Evolutionary conservation across 306 rosid species (phyloP), one percentile per base, ranked within the genome.

Genomic region (Quercus engelmannii): DNA sequence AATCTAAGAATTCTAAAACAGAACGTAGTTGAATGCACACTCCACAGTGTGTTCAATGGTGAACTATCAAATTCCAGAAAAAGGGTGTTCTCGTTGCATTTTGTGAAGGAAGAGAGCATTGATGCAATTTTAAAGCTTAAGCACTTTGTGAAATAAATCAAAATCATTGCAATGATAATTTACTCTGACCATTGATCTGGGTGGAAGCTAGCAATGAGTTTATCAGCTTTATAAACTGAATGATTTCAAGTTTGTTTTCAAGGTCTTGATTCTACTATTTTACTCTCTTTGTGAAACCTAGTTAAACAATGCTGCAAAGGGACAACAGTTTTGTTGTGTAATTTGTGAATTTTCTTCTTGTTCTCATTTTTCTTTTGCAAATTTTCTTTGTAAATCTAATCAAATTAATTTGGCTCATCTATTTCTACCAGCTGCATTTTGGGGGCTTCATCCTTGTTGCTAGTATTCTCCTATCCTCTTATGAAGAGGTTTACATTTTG

Each of bases 401-500:
- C 30, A 57, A 79, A 74, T 76, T 73, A 54, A 65, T 69, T 58
- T 75, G 72, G 55, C 65, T 80, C 49, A 51, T 20, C 63, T 52
- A 69, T 83, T 30, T 84, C 64, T 81, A 35, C 81, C 90, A 92
- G 99, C 80, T 88, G 89, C 33, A 59, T 91, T 82, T 85, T 94
- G 85, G 99, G 99, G 15, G 95, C 99, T 58, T 92, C 97, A 38
- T 91, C 95, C 64, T 90, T 94, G 91, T 83, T 94, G 76, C 92
- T 92, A 31, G 97, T 94, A 79, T 92, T 94, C 81, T 85, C 97
- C 76, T 94, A 94, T 84, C 99, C 99, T n/a, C 92, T 94, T 68
- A 91, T 92, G 97, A 94, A 94, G 91, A 91, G 99, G 85, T 85
- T 91, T 20, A 94, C 97, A 58, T 92, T 84, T 88, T 94, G 97